Evolutionary conservation across 2,329 filamentous ascomycete species (phyloP).

Genomic region (Aspergillus versicolor): DNA sequence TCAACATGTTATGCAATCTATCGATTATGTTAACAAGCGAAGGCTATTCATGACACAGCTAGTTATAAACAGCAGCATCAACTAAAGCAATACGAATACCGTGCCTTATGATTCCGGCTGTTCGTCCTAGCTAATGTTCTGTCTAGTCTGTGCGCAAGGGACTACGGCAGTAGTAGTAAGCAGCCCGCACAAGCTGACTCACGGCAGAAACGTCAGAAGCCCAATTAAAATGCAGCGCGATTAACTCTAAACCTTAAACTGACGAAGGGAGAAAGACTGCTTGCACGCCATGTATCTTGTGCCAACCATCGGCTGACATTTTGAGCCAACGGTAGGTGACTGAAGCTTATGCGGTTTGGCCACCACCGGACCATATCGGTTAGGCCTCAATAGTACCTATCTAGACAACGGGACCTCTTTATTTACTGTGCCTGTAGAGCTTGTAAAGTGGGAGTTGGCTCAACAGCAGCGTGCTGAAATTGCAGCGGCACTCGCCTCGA

Average conservation of each 20-base stretch:
- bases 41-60: not conserved
- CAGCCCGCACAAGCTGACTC: not conserved
- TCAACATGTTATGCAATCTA: not conserved
- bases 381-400: no score
- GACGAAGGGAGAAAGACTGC: not conserved
- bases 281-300: not conserved
- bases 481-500: not conserved
- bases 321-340: not conserved
- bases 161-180: not conserved
- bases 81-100: not conserved
- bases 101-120: not conserved
- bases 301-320: not conserved
- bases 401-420: no score
- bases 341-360: not conserved
- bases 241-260: constrained; percentile 5
- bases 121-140: not conserved
- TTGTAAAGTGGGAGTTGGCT: no score
- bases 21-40: not conserved
- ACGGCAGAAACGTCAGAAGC: constrained; percentile 2
- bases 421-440: no score
- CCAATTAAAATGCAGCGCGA: not conserved
- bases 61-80: not conserved
- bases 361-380: no score
- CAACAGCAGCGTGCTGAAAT: not conserved
- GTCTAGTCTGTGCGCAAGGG: not conserved